Evolutionary conservation across 2,329 filamentous ascomycete genomes (phyloP), one percentile per base, ranked within the genome.

Genomic region (Alternaria sp.): DNA sequence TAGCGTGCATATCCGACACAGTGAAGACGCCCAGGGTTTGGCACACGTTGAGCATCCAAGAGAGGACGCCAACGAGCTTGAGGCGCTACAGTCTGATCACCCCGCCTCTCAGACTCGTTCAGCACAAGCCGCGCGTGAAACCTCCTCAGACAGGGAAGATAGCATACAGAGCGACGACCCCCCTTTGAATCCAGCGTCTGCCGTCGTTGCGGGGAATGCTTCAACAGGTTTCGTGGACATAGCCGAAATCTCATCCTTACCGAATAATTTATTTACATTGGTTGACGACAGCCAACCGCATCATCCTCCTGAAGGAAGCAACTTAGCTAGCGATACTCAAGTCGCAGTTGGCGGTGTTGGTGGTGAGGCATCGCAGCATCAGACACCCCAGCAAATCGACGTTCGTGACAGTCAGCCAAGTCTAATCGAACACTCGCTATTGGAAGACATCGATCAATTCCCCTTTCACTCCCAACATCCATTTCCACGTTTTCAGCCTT

Each of bases 391-490:
- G 42, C 50, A 53, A 50, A 55, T 51, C 26, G 41, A 14, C 34
- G 14, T n/a, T 23, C 23, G 26, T 14, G 45, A 55, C 21, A 55
- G 51, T 39, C 51, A 57, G 40, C 37, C 54, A 49, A 56, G 51
- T 56, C 31, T 58, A 39, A 57, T 31, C 31, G 62, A 68, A n/a
- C 53, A 54, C 37, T 58, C 56, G 41, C 45, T 40, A 24, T 28
- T 28, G 13, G 59, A 67, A 10, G 44, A 26, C 44, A 55, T 54
- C 51, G 62, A 34, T 5, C 67, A 65, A 14, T 62, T 59, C 23
- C 58, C 60, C 9, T 61, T 57, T 6, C 61, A 56, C 44, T 64
- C 56, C 10, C 64, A 65, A 45, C 37, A 56, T 17, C 61, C 54
- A 21, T 50, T 29, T 26, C 54, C 28, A 21, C 33, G 54, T 26